Base-by-base conservation (phyloP, 1,139 yeast genomes). In the Saccharomycopsis phalli region DNA sequence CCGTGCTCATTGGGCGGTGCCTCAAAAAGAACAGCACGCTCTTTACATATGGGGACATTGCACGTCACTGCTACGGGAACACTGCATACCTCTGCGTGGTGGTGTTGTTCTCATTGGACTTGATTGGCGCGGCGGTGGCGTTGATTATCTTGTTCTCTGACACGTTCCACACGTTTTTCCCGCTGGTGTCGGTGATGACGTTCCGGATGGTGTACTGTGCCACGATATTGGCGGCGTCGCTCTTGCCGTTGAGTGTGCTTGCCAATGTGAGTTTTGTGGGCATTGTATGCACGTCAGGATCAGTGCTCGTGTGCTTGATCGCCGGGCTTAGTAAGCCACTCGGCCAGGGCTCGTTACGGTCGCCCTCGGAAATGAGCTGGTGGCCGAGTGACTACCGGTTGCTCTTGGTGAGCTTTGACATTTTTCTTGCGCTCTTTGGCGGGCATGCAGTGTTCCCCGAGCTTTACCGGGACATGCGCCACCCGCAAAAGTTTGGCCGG, bases 391-490 rank as follows among this genome's bases (percentile, higher is more conserved):
- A 68, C 33, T 56, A 65, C 49, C 58, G 59, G 25, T 62, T 68
- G 32, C 66, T 78, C 4, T 66, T 83, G 21, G 62, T 81, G 28
- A 69, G 86, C 4, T 67, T 81, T 47, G 94, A 94, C 4, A 69
- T 83, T 33, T 71, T 81, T 50, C 79, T 83, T 79, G 82, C 93
- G 6, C 88, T 91, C 13, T 83, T 91, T 83, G 93, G 94, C 47
- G 94, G 94, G 2, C 94, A 83, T 57, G 87, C 93, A 1, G 83
- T 83, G 17, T 81, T 81, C 51, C 94, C 94, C 1, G 84, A 81
- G 53, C 65, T 83, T 39, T 80, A 76, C 57, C 68, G 80, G 35
- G 94, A 83, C 57, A 82, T 83, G 94, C 72, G 86, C 53, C 88
- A 80, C 52, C 88, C 91, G 2, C 56, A 60, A 10, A 71, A 67